Percentiles rank a stretch among this genome's conserved stretches.
Conservation (phyloP, 2,329 filamentous ascomycete genomes). For the Cladosporium sp. region DNA sequence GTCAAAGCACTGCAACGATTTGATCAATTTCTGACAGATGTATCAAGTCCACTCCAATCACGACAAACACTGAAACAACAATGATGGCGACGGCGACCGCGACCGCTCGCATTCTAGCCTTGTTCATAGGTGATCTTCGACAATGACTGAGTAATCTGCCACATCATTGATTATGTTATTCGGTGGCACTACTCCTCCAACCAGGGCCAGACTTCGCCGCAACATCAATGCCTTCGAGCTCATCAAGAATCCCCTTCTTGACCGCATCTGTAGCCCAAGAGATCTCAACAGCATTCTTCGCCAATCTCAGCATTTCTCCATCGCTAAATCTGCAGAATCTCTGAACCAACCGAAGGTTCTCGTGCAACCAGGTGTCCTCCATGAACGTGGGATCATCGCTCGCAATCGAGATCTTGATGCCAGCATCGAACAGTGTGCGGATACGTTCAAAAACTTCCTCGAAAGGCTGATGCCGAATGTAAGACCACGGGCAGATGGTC, state of each 20-base stretch:
- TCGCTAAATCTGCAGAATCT: conserved; percentile 44
- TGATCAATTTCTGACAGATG: too few species aligned
- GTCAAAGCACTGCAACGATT: neutral
- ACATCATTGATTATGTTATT: too few species aligned
- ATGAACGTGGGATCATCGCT: conserved; percentile 54
- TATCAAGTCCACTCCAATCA: too few species aligned
- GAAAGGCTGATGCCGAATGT: conserved; percentile 45
- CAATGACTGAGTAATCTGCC: too few species aligned
- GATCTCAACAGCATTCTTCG: conserved; percentile 47
- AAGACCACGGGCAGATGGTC: conserved; percentile 47
- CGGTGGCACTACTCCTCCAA: neutral
- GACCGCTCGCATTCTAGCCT: too few species aligned
- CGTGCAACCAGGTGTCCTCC: conserved; percentile 52
- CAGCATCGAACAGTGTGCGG: conserved; percentile 44
- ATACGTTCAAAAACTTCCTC: conserved; percentile 49
- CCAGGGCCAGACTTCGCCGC: neutral
- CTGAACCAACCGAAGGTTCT: conserved; percentile 49
- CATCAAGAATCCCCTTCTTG: conserved; percentile 33
- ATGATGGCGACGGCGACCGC: too few species aligned
- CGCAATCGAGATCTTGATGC: conserved; percentile 50
- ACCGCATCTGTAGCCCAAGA: conserved; percentile 47
- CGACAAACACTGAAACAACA: too few species aligned
- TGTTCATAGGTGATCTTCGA: too few species aligned
- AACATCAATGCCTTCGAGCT: conserved; percentile 6
- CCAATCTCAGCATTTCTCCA: conserved; percentile 46